Evolutionary conservation across 768 basidiomycete genomes (phyloP).

Genomic region (Hydnum rufescens): DNA sequence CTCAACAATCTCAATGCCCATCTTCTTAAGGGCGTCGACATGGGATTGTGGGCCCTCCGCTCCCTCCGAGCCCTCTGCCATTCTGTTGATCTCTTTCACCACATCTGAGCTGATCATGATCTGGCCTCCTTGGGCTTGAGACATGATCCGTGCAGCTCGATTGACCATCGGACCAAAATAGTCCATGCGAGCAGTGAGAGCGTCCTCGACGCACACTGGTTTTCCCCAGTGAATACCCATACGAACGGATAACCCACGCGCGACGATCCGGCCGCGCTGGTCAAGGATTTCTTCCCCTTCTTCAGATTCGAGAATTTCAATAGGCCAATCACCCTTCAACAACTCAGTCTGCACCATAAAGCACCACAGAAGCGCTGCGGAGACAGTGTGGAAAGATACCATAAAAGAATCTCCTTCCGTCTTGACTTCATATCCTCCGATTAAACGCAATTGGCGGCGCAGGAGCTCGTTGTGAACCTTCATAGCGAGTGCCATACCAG

Average conservation of each 20-base stretch:
- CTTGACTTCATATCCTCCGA: slow-evolving; percentile 97
- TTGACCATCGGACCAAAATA: slow-evolving; percentile 96
- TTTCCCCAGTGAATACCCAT: slow-evolving; percentile 94
- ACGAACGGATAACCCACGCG: slow-evolving; percentile 78
- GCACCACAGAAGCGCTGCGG: slow-evolving; percentile 79
- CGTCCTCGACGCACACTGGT: slow-evolving; percentile 81
- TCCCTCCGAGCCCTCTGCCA: slow-evolving; percentile 15
- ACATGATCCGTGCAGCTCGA: slow-evolving; percentile 68
- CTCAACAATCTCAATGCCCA: slow-evolving; percentile 49
- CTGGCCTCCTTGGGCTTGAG: slow-evolving; percentile 76
- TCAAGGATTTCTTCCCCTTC: slow-evolving; percentile 73
- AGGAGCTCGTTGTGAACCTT: slow-evolving; percentile 73
- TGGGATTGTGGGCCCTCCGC: slow-evolving; percentile 18
- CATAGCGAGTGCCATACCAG: slow-evolving; percentile 89
- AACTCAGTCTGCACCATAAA: slow-evolving; percentile 70
- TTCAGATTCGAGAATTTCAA: slow-evolving; percentile 80
- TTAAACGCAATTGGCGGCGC: slow-evolving; percentile 65
- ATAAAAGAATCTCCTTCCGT: slow-evolving; percentile 99
- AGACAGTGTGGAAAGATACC: slow-evolving; percentile 84
- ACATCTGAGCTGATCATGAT: slow-evolving; percentile 83
- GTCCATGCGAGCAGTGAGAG: slow-evolving; percentile 88
- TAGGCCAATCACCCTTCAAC: slow-evolving; percentile 69
- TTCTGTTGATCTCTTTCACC: slow-evolving; percentile 46
- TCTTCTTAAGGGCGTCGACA: slow-evolving; percentile 52
- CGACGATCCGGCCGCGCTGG: slow-evolving; percentile 41